Evolutionary conservation across 371 early-diverging fungal species (phyloP).

Genomic region (Mucor velutinosus): DNA sequence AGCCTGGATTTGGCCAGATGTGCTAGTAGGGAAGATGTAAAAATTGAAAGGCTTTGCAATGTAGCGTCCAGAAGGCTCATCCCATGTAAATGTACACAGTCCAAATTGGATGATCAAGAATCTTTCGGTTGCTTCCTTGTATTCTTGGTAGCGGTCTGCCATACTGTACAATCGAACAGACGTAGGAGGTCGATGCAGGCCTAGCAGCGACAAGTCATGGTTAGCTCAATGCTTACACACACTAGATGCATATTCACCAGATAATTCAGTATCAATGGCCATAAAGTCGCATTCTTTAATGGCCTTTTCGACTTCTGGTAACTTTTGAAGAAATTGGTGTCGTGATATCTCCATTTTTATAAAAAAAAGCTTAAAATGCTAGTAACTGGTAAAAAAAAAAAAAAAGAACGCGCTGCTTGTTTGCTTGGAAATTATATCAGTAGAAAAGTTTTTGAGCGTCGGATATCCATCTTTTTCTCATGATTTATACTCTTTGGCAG

Average conservation of each 20-base stretch:
- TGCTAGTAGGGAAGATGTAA: conserved; percentile 80
- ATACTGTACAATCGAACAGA: conserved; percentile 50
- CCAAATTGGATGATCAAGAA: conserved; percentile 83
- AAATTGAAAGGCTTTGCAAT: conserved; percentile 86
- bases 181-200: conserved; percentile 42
- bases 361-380: neutral
- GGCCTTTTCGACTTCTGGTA: conserved; percentile 63
- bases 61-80: conserved; percentile 59
- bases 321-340: conserved; percentile 60
- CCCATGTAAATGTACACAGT: conserved; percentile 76
- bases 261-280: conserved; percentile 87
- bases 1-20: conserved; percentile 59
- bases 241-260: conserved; percentile 51
- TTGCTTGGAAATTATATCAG: neutral
- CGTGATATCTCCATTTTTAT: conserved; percentile 76
- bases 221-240: no score
- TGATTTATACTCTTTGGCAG: no score
- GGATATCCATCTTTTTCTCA: neutral
- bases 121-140: conserved; percentile 55
- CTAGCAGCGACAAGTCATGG: conserved; percentile 10
- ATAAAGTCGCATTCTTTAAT: conserved; percentile 77
- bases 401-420: neutral
- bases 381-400: neutral
- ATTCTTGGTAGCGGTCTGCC: conserved; percentile 69
- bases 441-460: neutral